These are phyloP conservation scores for Volvariella volvacea DNA, from an alignment of 1,284 basidiomycete genomes.

Conservation along the genomic window DNA sequence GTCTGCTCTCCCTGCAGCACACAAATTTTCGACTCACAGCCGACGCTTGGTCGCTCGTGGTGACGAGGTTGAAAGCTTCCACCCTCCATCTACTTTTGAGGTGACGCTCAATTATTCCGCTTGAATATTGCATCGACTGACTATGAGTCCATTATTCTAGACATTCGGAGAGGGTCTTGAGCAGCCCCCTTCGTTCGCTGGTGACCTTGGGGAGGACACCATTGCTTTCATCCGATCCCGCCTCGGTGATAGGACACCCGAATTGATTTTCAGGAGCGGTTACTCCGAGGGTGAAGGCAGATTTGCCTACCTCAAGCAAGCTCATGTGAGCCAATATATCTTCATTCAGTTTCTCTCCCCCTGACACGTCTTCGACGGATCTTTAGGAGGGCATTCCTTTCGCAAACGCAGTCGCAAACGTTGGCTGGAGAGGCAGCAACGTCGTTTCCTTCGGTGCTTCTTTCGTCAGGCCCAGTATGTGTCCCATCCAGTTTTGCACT, in stretches of 20 bases:
- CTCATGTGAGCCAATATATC: slow-evolving; percentile 7
- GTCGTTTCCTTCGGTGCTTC: slow-evolving; percentile 35
- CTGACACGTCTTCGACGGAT: not conserved
- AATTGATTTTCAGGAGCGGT: slow-evolving; percentile 9
- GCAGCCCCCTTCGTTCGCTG: not conserved
- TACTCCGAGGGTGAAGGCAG: slow-evolving; percentile 8
- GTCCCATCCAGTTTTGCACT: not conserved
- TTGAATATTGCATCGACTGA: not conserved
- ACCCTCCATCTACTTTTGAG: not conserved
- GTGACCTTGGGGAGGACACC: not conserved
- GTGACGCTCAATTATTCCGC: not conserved
- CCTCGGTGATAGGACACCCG: not conserved
- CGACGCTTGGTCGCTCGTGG: not conserved
- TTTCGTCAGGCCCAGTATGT: slow-evolving; percentile 34
- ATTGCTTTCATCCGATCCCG: not conserved
- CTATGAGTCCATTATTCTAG: too few species aligned
- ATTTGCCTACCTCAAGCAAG: slow-evolving; percentile 10
- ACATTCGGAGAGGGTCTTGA: not conserved
- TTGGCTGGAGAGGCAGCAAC: slow-evolving; percentile 17
- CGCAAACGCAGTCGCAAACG: too few species aligned
- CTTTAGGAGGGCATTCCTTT: slow-evolving; percentile 12
- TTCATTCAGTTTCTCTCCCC: not conserved
- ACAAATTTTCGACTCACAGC: not conserved
- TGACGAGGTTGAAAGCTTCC: not conserved
- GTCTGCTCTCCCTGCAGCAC: not conserved